Evolutionary conservation across 176 grass and related monocot genomes (phyloP), one percentile per base, ranked within the genome.

Genomic region (Phoenix roebelenii): DNA sequence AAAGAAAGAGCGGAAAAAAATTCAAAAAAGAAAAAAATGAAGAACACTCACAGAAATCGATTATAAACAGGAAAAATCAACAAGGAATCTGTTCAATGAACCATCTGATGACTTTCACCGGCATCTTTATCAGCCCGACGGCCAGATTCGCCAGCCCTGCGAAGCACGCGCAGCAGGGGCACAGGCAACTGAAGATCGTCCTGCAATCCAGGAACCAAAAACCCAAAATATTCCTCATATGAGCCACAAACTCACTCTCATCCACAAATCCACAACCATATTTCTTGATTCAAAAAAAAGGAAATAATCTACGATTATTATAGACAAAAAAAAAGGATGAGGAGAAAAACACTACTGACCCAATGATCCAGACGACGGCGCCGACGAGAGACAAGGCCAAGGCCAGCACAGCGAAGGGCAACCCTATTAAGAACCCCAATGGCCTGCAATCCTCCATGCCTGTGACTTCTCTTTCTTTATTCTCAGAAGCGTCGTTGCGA

Each of bases 161-260:
- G 65, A 66, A 88, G 67, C 76, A 88, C 25, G 76, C 70, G 65
- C 79, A 83, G 75, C 84, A 88, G 2, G 84, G 79, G 28, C 28
- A 30, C 28, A 30, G 28, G 28, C 28, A 30, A 72, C 74, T 83
- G 66, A 83, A 28, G 19, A 65, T 24, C 17, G 73, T 68, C 70
- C 79, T 88, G 69, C 20, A 64, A 20, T 32, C 3, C 25, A 39
- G 35, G 3, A 14, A 44, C 35, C 35, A 44, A 44, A 35, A 35
- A 10, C 29, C 17, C 15, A 55, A 44, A 49, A 10, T 9, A 70
- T 48, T 10, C 5, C 32, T 35, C 32, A 9, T 35, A 10, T 35
- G 2, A 44, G 3, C 35, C 35, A 44, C 35, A 12, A 44, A 44
- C 10, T 14, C 35, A 44, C 7, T 30, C 4, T 5, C 4, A 20